Conservation (phyloP, 1,284 basidiomycete genomes). For the Puccinia coronata region DNA sequence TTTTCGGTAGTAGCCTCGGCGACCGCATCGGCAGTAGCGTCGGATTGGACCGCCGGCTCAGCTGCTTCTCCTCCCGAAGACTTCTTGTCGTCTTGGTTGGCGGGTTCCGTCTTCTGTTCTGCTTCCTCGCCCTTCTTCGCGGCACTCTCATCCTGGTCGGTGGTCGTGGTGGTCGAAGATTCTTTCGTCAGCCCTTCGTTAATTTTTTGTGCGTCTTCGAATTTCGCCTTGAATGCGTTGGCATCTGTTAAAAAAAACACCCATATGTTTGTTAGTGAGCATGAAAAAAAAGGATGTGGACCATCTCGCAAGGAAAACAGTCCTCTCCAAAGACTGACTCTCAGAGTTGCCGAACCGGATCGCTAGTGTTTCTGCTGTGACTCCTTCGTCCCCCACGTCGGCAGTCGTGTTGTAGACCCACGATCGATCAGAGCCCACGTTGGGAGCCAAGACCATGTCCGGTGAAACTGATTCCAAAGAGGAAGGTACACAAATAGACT, state of each 20-base stretch:
- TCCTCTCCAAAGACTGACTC: constrained; percentile 71
- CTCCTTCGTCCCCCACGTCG: constrained; percentile 80
- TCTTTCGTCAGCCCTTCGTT: constrained; percentile 62
- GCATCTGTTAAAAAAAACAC: constrained; percentile 74
- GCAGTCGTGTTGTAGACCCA: constrained; percentile 99
- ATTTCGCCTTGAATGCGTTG: constrained; percentile 78
- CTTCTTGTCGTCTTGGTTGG: constrained; percentile 50
- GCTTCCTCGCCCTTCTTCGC: constrained; percentile 41
- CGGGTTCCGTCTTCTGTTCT: constrained; percentile 49
- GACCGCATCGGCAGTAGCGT: constrained; percentile 52
- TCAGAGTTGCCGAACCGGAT: constrained; percentile 98
- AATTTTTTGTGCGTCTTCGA: constrained; percentile 76
- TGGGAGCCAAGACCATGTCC: constrained; percentile 94
- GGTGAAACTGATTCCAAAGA: constrained; percentile 68
- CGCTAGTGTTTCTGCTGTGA: constrained; percentile 89
- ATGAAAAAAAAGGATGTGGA: neutral
- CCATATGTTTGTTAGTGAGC: neutral
- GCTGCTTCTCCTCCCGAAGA: constrained; percentile 15
- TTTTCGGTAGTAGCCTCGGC: constrained; percentile 51
- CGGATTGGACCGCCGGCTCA: constrained; percentile 48
- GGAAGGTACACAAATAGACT: neutral
- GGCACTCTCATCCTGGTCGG: constrained; percentile 43
- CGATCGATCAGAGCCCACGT: constrained; percentile 97
- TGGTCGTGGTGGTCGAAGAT: constrained; percentile 38
- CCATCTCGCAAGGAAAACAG: neutral